phyloP scores from a whole-genome alignment of 2,329 filamentous ascomycete genomes.

The Talaromyces albobiverticillius region DNA sequence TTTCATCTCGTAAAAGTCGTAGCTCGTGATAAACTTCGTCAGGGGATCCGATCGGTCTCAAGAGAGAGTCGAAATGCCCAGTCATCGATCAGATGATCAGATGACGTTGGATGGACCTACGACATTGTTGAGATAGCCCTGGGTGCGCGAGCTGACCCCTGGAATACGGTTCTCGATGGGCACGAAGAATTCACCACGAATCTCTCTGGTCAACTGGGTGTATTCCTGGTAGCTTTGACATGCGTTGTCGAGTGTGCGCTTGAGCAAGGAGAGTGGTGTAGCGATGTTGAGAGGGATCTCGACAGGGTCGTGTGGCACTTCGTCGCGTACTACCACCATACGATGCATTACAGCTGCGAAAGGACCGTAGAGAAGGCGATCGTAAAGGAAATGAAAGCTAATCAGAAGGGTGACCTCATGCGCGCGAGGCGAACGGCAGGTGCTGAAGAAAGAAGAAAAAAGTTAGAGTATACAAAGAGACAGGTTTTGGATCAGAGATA shows the following conservation, averaged over 20 bases:
- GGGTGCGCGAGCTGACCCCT: constrained; percentile 4
- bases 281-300: constrained; percentile 3
- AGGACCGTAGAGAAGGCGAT: constrained; percentile 2
- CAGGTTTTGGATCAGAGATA: not conserved
- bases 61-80: not conserved
- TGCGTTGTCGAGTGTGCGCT: constrained; percentile 6
- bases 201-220: not conserved
- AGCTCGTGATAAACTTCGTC: not conserved
- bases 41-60: not conserved
- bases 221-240: not conserved
- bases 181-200: constrained; percentile 8
- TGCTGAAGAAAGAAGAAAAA: not conserved
- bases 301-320: not conserved
- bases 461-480: not conserved
- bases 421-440: not conserved
- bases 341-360: constrained; percentile 1
- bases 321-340: not conserved
- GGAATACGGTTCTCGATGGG: constrained; percentile 10
- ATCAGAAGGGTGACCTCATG: constrained; percentile 1
- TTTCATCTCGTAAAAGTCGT: not conserved
- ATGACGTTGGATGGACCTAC: constrained; percentile 10
- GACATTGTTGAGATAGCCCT: constrained; percentile 6
- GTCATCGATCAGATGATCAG: not conserved
- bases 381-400: not conserved
- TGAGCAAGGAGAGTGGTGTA: constrained; percentile 5